Percentiles rank a stretch among this genome's conserved stretches.
Conservation (phyloP, 345 rosid species). For the Cochlearia excelsa region DNA sequence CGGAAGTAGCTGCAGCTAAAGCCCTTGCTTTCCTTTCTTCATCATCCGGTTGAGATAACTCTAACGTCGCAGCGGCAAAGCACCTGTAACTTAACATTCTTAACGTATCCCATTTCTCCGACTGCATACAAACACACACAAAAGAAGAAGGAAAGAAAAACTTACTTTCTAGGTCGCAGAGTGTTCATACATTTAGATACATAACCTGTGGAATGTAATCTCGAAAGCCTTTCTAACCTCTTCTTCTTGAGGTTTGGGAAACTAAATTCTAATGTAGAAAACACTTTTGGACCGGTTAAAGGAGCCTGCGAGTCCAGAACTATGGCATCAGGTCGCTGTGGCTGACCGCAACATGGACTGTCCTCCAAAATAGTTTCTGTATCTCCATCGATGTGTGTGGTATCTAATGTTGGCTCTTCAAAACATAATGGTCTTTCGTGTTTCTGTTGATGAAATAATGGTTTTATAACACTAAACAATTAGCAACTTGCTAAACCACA, state of each 20-base stretch:
- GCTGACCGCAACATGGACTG: conserved; percentile 38
- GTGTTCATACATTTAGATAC: conserved; percentile 41
- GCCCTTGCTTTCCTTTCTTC: conserved; percentile 78
- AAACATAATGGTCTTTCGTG: conserved; percentile 36
- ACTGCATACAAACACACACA: conserved; percentile 6
- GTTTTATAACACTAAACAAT: conserved; percentile 14
- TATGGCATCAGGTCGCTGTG: conserved; percentile 38
- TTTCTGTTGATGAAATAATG: conserved; percentile 36
- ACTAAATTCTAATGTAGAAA: conserved; percentile 66
- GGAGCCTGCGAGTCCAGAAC: conserved; percentile 46
- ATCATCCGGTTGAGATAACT: conserved; percentile 71
- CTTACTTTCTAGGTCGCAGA: conserved; percentile 41
- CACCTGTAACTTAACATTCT: conserved; percentile 45
- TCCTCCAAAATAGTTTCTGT: conserved; percentile 38
- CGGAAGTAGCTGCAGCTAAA: conserved; percentile 83
- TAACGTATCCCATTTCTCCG: conserved; percentile 6
- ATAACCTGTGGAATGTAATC: conserved; percentile 40
- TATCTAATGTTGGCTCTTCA: conserved; percentile 36
- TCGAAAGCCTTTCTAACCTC: conserved; percentile 62
- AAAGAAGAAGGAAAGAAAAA: conserved; percentile 20
- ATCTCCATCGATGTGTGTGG: conserved; percentile 37
- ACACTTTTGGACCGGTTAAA: conserved; percentile 50
- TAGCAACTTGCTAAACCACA: conserved; percentile 5
- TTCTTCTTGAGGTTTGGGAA: conserved; percentile 57
- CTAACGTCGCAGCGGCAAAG: conserved; percentile 85